Evolutionary conservation across 257 asterid species (phyloP).

Genomic region (Penstemon eatonii): DNA sequence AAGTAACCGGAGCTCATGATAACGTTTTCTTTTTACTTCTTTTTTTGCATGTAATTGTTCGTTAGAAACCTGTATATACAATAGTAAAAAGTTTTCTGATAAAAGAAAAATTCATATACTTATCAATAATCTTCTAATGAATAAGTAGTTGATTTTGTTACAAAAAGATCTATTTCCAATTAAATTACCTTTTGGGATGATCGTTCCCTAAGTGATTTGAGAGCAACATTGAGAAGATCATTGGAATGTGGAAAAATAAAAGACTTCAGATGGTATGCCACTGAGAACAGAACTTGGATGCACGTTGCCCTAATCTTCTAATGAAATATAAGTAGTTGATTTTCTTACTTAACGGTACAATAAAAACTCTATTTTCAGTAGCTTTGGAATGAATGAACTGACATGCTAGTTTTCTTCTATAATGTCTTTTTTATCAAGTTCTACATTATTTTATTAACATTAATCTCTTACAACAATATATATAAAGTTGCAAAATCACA

Average conservation of each 20-base stretch:
- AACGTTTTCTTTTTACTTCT: slow-evolving; percentile 64
- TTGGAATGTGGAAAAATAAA: slow-evolving; percentile 54
- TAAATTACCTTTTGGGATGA: slow-evolving; percentile 53
- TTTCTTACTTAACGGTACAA: no score
- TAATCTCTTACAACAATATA: no score
- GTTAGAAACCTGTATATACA: slow-evolving; percentile 49
- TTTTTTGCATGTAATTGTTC: slow-evolving; percentile 66
- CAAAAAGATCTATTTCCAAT: neutral
- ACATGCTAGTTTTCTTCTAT: no score
- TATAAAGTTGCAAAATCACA: slow-evolving; percentile 44
- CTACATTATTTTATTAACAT: no score
- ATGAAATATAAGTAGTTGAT: neutral
- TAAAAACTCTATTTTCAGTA: no score
- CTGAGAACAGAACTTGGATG: slow-evolving; percentile 74
- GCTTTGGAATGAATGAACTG: no score
- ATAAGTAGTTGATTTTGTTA: neutral
- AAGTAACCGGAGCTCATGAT: slow-evolving; percentile 2
- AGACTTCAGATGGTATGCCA: slow-evolving; percentile 70
- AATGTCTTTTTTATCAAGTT: no score
- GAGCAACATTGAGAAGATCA: slow-evolving; percentile 51
- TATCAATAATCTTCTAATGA: neutral
- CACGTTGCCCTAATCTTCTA: slow-evolving; percentile 52
- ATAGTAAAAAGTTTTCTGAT: slow-evolving; percentile 1
- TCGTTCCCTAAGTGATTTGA: slow-evolving; percentile 66
- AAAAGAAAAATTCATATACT: slow-evolving; percentile 1